A percentile compares a stretch with the other conserved stretches of the same genome.
phyloP scores from a whole-genome alignment of 176 grass and related monocot species.

The Carex cristatella region DNA sequence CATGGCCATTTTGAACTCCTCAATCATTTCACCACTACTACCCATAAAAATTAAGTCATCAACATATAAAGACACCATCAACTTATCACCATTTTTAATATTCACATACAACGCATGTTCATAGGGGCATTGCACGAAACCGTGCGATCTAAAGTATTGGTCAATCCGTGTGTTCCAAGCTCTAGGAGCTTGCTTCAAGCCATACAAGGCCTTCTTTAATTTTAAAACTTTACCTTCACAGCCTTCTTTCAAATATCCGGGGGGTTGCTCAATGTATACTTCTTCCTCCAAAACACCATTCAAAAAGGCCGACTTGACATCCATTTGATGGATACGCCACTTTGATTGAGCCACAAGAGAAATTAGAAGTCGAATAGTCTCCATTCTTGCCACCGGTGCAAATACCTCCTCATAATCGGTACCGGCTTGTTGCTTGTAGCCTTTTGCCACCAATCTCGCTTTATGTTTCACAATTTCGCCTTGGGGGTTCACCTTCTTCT shows the following conservation, averaged over 20 bases:
- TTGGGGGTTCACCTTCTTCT: too few species aligned
- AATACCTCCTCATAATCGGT: too few species aligned
- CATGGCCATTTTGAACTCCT: too few species aligned
- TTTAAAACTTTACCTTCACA: neutral
- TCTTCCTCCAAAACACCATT: neutral
- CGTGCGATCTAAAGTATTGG: neutral
- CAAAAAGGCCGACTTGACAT: neutral
- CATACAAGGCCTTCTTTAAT: too few species aligned
- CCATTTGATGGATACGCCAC: neutral
- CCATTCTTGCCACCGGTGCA: too few species aligned
- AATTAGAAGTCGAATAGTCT: too few species aligned
- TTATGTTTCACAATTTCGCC: too few species aligned
- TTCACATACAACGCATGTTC: constrained; percentile 9
- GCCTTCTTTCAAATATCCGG: neutral
- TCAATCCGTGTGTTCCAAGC: constrained; percentile 9
- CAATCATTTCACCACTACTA: neutral
- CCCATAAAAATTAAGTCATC: constrained; percentile 10
- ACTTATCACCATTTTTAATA: neutral
- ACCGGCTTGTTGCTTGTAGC: too few species aligned
- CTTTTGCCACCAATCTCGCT: too few species aligned
- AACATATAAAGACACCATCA: neutral
- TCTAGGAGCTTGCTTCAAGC: constrained; percentile 9
- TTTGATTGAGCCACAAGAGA: too few species aligned
- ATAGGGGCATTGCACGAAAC: neutral
- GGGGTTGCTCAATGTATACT: neutral